Evolutionary conservation across 1,284 basidiomycete species (phyloP), one percentile per base, ranked within the genome.

Genomic region (Cystobasidium pallidum): DNA sequence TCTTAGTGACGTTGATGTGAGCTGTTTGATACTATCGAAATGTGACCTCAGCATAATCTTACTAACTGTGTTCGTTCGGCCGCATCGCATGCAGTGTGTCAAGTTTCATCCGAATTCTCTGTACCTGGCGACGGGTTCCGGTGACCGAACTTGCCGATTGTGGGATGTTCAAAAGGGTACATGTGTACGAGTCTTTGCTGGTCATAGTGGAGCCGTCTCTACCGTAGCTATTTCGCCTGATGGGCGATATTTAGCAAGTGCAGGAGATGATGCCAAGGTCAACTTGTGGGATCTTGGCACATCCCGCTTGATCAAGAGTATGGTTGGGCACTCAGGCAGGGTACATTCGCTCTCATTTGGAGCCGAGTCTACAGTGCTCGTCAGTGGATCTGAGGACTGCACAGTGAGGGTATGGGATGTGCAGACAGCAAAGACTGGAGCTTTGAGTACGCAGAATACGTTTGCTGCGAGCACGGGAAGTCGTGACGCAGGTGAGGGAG

Each of bases 131-230:
- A 99, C 96, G 0, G 96, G 94, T 2, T 98, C 94, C 0, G 93
- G 90, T 76, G 96, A 99, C 81, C 90, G 91, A 85, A 94, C 94
- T 4, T 92, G 93, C 74, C 87, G 96, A 54, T 82, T 99, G 45
- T 99, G 96, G 96, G 96, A 99, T 80, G 92, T 97, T n/a, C 96
- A 99, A 79, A 88, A 90, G 36, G 96, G 96, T 4, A 86, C 88
- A 2, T 96, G 93, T 80, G 88, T 99, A 3, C 88, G 96, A 11
- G 90, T 99, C 24, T 99, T 99, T 82, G 88, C 96, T 39, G 96
- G 95, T 0, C 96, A 99, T 80, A 91, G 94, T 77, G 93, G 91
- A 59, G 85, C 90, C 3, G 86, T 99, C n/a, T 91, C 92, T 4
- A 87, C 89, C 1, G 83, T 99, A 73, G 91, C 92, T 3, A 87